Percentiles rank a stretch among this genome's conserved stretches.
Evolutionary conservation across 148 eudicot species (phyloP).

Genomic region (Cornus florida): DNA sequence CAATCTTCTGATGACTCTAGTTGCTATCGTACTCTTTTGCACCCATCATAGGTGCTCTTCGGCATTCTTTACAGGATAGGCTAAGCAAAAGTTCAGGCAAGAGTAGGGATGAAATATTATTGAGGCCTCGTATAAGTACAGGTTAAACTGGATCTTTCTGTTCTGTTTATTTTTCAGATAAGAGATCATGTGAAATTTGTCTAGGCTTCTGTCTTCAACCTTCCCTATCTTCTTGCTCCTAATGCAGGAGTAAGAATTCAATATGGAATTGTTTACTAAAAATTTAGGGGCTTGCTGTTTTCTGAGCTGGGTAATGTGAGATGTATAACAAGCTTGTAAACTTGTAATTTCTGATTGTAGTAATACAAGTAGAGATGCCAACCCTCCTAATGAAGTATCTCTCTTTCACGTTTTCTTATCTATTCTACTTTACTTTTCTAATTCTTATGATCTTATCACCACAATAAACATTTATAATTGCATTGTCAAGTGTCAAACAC

Average conservation of each 20-base stretch:
- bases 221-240: neutral
- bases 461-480: too few relatives aligned
- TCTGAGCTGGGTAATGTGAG: too few relatives aligned
- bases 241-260: neutral
- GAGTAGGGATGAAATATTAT: constrained; percentile 76
- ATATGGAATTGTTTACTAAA: neutral
- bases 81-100: constrained; percentile 86
- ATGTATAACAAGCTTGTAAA: too few relatives aligned
- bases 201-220: neutral
- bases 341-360: too few relatives aligned
- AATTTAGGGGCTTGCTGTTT: neutral
- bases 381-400: too few relatives aligned
- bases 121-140: constrained; percentile 87
- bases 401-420: too few relatives aligned
- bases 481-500: too few relatives aligned
- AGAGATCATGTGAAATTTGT: neutral
- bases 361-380: too few relatives aligned
- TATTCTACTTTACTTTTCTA: too few relatives aligned
- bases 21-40: constrained; percentile 12
- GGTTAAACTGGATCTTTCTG: constrained; percentile 33
- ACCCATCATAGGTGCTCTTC: constrained; percentile 70
- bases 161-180: neutral
- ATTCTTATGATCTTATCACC: too few relatives aligned
- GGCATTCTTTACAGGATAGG: constrained; percentile 95
- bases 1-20: neutral